Base-by-base conservation (phyloP, 768 basidiomycete species). In the Butyriboletus loyo region DNA sequence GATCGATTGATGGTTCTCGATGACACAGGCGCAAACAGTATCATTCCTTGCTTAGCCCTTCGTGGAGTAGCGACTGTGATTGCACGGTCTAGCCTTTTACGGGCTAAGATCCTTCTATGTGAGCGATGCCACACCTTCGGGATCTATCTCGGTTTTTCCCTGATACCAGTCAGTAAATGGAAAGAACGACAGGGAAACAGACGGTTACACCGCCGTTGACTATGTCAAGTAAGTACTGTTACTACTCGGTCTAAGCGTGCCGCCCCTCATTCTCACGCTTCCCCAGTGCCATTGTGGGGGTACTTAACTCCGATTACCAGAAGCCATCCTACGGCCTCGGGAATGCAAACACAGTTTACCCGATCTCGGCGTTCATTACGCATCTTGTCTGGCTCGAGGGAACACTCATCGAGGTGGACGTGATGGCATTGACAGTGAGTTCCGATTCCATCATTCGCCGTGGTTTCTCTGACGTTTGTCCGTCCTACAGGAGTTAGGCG, bases 21-120 rank as follows among this genome's bases (percentile, higher is more conserved):
- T 47, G 31, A 52, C 47, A 52, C 32, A 19, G 22, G 49, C 30
- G 11, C 46, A 43, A 51, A 39, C 57, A 91, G 89, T 60, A 89
- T 97, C 54, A 85, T 94, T n/a, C 94, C 94, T 0, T 96, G 94
- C 68, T 77, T 98, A 24, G 89, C 92, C 1, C 71, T 98, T 27
- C 82, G 84, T 49, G 90, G 91, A 2, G 85, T 96, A 13, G 90
- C 86, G 2, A 71, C 78, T 42, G 82, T 79, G 19, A 93, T 96
- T 52, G 90, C 91, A 15, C 75, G 81, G 30, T 95, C 92, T 34
- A 71, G 71, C 11, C 77, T 77, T 19, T 75, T 96, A 27, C 80
- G 80, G 28, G 88, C 86, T 7, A 97, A 97, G 67, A 79, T 95
- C 7, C 70, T 98, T n/a, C 77, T 98, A 0, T 66, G 94, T 95